A percentile compares a stretch with the other conserved stretches of the same genome.
These are phyloP conservation scores for Plasmodium blacklocki DNA, from an alignment of 169 alveolate species.

Conservation along the genomic window DNA sequence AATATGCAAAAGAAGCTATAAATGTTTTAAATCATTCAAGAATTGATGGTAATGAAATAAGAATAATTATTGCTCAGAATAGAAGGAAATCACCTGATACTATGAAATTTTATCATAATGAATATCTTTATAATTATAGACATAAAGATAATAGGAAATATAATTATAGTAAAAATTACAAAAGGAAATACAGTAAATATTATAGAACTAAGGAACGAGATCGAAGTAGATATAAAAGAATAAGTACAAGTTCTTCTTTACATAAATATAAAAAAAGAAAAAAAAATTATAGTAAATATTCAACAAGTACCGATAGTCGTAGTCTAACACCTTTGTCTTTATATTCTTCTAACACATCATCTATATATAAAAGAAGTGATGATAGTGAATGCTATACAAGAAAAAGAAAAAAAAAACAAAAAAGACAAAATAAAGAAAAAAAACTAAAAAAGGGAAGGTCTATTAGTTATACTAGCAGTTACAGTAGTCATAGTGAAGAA, in stretches of 20 bases:
- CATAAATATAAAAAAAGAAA: constrained; percentile 16
- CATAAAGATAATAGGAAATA: constrained; percentile 7
- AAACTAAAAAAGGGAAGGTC: not conserved
- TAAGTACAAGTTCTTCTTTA: not conserved
- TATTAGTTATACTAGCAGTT: too few relatives aligned
- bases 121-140: constrained; percentile 12
- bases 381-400: not conserved
- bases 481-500: not conserved
- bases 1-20: constrained; percentile 91
- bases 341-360: constrained; percentile 24
- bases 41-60: constrained; percentile 90
- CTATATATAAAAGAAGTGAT: constrained; percentile 6
- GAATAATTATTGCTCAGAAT: constrained; percentile 92
- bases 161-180: not conserved
- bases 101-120: constrained; percentile 84
- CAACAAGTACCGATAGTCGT: constrained; percentile 23
- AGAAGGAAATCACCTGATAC: constrained; percentile 92
- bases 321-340: constrained; percentile 16
- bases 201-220: not conserved
- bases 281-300: constrained; percentile 3
- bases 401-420: not conserved
- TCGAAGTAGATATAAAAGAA: constrained; percentile 11
- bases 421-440: not conserved
- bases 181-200: not conserved
- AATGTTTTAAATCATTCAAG: constrained; percentile 88